These are phyloP conservation scores for Pseudogymnoascus sp. DNA, from an alignment of 2,329 filamentous ascomycete genomes.

Conservation along the genomic window DNA sequence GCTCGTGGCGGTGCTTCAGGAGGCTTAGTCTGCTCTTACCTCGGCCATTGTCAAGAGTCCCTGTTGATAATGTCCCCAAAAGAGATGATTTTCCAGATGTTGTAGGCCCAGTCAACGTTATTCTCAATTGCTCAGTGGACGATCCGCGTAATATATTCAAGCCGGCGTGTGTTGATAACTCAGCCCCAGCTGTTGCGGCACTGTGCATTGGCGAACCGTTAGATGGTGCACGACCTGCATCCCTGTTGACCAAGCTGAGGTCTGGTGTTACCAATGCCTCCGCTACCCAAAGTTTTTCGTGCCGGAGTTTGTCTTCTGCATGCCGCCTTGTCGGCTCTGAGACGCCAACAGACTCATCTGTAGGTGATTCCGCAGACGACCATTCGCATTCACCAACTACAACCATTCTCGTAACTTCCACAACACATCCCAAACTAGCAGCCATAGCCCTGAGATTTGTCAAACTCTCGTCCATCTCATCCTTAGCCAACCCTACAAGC, in stretches of 20 bases:
- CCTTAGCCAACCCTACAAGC: slow-evolving; percentile 76
- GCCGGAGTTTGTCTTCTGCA: slow-evolving; percentile 21
- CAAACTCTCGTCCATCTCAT: slow-evolving; percentile 89
- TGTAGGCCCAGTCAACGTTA: slow-evolving; percentile 83
- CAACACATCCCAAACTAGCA: slow-evolving; percentile 76
- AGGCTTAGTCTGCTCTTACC: slow-evolving; percentile 84
- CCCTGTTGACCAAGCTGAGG: slow-evolving; percentile 34
- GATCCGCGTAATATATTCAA: slow-evolving; percentile 28
- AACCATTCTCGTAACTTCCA: slow-evolving; percentile 74
- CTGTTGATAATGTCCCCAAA: slow-evolving; percentile 79
- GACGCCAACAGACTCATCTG: slow-evolving; percentile 11
- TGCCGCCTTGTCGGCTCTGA: slow-evolving; percentile 19
- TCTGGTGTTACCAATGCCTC: slow-evolving; percentile 83
- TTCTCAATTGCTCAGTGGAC: slow-evolving; percentile 64
- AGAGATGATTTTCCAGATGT: slow-evolving; percentile 89
- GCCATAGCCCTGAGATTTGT: slow-evolving; percentile 84
- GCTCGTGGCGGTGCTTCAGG: slow-evolving; percentile 87
- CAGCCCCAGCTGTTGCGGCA: neutral
- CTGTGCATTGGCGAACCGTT: neutral
- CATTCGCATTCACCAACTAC: slow-evolving; percentile 80
- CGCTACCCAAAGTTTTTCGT: slow-evolving; percentile 69
- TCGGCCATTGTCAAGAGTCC: slow-evolving; percentile 81
- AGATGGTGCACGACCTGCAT: neutral
- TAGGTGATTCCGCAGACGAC: slow-evolving; percentile 26
- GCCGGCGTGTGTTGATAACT: neutral